Conservation (phyloP, 2,329 filamentous ascomycete genomes). For the Raffaelea arxii region DNA sequence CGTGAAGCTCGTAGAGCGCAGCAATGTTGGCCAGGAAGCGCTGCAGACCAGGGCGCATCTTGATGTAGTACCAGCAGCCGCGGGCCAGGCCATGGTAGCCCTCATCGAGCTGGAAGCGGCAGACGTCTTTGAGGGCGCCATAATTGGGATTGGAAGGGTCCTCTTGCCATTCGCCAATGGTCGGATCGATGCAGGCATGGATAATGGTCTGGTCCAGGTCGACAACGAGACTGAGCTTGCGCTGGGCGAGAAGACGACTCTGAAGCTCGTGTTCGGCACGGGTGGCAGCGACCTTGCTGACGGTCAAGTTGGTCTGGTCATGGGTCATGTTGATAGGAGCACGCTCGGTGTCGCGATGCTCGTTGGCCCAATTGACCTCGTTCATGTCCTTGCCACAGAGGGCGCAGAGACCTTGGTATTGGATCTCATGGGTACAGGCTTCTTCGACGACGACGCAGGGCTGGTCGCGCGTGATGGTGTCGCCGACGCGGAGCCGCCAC, state of each 20-base stretch:
- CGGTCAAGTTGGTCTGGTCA: constrained; percentile 76
- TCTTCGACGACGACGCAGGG: constrained; percentile 72
- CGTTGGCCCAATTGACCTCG: constrained; percentile 73
- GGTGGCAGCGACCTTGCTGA: constrained; percentile 72
- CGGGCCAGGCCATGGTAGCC: constrained; percentile 57
- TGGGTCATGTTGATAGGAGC: constrained; percentile 94
- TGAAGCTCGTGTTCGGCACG: constrained; percentile 81
- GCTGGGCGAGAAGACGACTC: constrained; percentile 65
- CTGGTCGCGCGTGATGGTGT: constrained; percentile 50
- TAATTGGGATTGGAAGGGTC: constrained; percentile 86
- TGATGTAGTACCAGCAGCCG: constrained; percentile 96
- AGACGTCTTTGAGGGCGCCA: constrained; percentile 79
- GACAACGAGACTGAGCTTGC: constrained; percentile 87
- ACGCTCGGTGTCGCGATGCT: constrained; percentile 68
- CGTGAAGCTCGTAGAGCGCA: constrained; percentile 83
- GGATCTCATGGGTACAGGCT: constrained; percentile 80
- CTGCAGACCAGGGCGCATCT: constrained; percentile 78
- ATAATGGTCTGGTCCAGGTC: constrained; percentile 98
- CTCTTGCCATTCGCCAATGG: constrained; percentile 88
- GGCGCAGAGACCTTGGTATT: constrained; percentile 83
- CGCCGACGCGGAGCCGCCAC: constrained; percentile 66
- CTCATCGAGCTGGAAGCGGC: constrained; percentile 85
- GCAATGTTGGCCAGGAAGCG: constrained; percentile 72
- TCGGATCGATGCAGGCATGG: constrained; percentile 93
- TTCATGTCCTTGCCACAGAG: constrained; percentile 97